Base-by-base conservation (phyloP, 2,329 filamentous ascomycete genomes). In the Mariannaea sp. region DNA sequence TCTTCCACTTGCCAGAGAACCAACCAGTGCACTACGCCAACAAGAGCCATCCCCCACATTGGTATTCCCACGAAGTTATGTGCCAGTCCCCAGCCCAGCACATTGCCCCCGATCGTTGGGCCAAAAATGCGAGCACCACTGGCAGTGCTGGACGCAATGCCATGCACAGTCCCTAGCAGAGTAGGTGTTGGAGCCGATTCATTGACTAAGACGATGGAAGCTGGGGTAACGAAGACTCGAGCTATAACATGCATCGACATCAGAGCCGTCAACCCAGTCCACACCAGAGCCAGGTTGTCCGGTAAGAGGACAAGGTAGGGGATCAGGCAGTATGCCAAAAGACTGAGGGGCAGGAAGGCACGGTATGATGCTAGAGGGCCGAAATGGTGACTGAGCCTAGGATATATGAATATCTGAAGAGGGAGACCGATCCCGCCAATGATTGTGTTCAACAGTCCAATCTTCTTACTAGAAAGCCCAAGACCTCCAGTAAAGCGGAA, bases 171-270 rank as follows among this genome's bases (percentile, higher is more conserved):
- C 2, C 61, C 60, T 10, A 66, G 56, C 10, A 61, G 35, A 5
- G 43, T 50, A 4, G 58, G 64, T 17, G 49, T 56, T 4, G 65
- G 62, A 2, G 64, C 60, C 2, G 51, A 62, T 7, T 65, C 62
- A 40, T 67, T 66, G 30, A 67, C 61, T 19, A 66, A 33, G 49
- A 67, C 58, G 7, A 66, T 57, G 1, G 65, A 60, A 8, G 64
- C 64, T 14, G 62, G 65, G 17, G 44, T 61, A 27, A 65, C 56
- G 42, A 66, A 66, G 3, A 56, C 58, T 10, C 64, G 41, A 8
- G 64, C 56, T 19, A 65, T 30, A 17, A 66, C 58, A 3, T 65
- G 58, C 45, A 64, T 5, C 22, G 22, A 24, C 22, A 24, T 5
- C 22, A 24, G 22, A 24, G 22, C 22, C 5, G 22, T 24, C 22